A percentile compares a stretch with the other conserved stretches of the same genome.
Conservation (phyloP, 192 early-diverging fungal species). For the Geosiphon pyriformis region DNA sequence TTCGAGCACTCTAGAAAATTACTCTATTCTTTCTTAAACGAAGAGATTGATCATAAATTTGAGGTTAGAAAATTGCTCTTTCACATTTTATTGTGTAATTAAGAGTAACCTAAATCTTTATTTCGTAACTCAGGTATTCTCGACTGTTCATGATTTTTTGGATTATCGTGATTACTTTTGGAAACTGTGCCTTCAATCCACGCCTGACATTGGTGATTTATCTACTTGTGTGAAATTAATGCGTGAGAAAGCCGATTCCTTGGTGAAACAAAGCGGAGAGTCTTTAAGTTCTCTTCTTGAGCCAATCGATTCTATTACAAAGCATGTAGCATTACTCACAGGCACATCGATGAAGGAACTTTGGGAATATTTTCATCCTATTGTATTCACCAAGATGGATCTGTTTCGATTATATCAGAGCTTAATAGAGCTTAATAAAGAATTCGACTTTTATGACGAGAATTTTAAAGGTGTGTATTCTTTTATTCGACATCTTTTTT, state of each 20-base stretch:
- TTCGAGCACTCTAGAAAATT: slow-evolving; percentile 23
- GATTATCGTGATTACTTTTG: slow-evolving; percentile 51
- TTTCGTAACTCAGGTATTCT: slow-evolving; percentile 23
- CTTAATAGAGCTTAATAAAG: slow-evolving; percentile 22
- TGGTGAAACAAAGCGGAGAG: not conserved
- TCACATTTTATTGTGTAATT: not conserved
- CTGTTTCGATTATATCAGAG: slow-evolving; percentile 41
- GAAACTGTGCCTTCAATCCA: slow-evolving; percentile 31
- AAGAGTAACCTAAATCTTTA: not conserved
- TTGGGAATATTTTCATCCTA: slow-evolving; percentile 50
- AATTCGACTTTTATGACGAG: not conserved
- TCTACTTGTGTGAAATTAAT: slow-evolving; percentile 46
- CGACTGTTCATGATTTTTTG: slow-evolving; percentile 38
- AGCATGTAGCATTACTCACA: slow-evolving; percentile 33
- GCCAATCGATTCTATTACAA: slow-evolving; percentile 28
- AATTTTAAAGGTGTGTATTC: not conserved
- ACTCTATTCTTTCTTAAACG: slow-evolving; percentile 25
- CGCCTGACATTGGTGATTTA: slow-evolving; percentile 48
- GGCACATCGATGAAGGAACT: slow-evolving; percentile 49
- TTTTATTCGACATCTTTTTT: not conserved
- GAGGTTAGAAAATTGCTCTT: slow-evolving; percentile 9
- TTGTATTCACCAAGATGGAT: slow-evolving; percentile 38
- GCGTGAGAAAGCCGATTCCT: too few species aligned
- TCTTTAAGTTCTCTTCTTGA: slow-evolving; percentile 15
- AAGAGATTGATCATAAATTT: slow-evolving; percentile 26